Evolutionary conservation across 2,329 filamentous ascomycete genomes (phyloP).

Genomic region (Penicillium verrucosum): DNA sequence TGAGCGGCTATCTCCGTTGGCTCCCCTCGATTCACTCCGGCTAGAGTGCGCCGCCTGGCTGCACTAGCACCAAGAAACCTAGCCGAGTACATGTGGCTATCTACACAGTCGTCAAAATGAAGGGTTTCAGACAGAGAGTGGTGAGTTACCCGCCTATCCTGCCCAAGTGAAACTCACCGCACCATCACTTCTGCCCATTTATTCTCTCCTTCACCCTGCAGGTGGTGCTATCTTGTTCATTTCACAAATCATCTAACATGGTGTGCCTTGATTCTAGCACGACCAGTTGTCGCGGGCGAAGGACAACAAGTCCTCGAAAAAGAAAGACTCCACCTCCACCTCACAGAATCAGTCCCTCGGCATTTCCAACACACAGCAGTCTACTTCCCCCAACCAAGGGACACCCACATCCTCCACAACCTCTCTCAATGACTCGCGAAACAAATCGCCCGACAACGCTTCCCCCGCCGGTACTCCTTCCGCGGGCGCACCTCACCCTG

Average conservation of each 20-base stretch:
- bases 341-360: conserved; percentile 65
- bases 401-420: conserved; percentile 90
- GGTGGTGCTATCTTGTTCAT: conserved; percentile 5
- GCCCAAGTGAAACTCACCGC: conserved; percentile 19
- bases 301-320: conserved; percentile 76
- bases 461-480: conserved; percentile 29
- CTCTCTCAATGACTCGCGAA: conserved; percentile 77
- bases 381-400: conserved; percentile 58
- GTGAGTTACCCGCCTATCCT: conserved; percentile 56
- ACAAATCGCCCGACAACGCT: conserved; percentile 61
- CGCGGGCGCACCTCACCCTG: conserved; percentile 29
- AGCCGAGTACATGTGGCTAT: conserved; percentile 38
- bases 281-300: conserved; percentile 90
- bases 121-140: conserved; percentile 95
- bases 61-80: conserved; percentile 32
- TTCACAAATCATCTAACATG: conserved; percentile 8
- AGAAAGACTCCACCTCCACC: conserved; percentile 65
- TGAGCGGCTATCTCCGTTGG: conserved; percentile 21
- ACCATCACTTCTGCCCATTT: conserved; percentile 24
- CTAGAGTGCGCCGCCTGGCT: conserved; percentile 36
- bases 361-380: conserved; percentile 51
- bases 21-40: conserved; percentile 28
- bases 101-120: conserved; percentile 65
- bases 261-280: conserved; percentile 46
- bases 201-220: conserved; percentile 25